Evolutionary conservation across 169 alveolate species (phyloP), one percentile per base, ranked within the genome.

Genomic region (Cryptosporidium baileyi): DNA sequence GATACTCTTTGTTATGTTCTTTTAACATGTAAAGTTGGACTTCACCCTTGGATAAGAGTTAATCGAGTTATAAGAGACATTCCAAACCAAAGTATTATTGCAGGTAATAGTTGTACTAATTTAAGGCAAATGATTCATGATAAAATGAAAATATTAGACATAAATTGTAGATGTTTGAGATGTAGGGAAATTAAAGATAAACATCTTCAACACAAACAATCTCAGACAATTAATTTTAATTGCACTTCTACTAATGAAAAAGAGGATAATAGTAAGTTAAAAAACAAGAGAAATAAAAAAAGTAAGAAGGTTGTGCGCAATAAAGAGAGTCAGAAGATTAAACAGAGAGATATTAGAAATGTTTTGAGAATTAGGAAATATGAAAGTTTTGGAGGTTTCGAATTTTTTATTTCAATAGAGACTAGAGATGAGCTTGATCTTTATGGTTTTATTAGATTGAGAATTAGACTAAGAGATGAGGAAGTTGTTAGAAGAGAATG

Each of bases 31-130:
- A 96, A 96, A 91, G 93, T 93, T 40, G 88, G 96, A 0, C 95
- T 96, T 0, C 98, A 94, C 60, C 98, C 98, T 1, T 96, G 98
- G 98, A 94, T 96, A 17, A 44, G 79, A 57, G 88, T 96, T 52
- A 96, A 96, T 60, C 90, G 98, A 45, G 97, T 96, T 40, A 95
- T 96, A 44, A 90, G 98, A 22, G 98, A 96, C 82, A 96, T 96
- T 22, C 98, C 98, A 2, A 95, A 96, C 81, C 97, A 95, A 45
- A 92, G 97, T 47, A 96, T 96, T 49, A 95, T 96, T 44, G 98
- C 97, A 2, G 98, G 98, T 13, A 96, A 96, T 91, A 92, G 92
- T 80, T 82, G 91, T 60, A 96, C 98, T 15, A 96, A 96, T 89
- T 91, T 96, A 92, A 90, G 98, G 51, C 97, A 93, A 81, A 91